Percentiles rank a stretch among this genome's conserved stretches.
phyloP scores from a whole-genome alignment of 2,329 filamentous ascomycete species.

The Magnaporthiopsis rhizophila region DNA sequence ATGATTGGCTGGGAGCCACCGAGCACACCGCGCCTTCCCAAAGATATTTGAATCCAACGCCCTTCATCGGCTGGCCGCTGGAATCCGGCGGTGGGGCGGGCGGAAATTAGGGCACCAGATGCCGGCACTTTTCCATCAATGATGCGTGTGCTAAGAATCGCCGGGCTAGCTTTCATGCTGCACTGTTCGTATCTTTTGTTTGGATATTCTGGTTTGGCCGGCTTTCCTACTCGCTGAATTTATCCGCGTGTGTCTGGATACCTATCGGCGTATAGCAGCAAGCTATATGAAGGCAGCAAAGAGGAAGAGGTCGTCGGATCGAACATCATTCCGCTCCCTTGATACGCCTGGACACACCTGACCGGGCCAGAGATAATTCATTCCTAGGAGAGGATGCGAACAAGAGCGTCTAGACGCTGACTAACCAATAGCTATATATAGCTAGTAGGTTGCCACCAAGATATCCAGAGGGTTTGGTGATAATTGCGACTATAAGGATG shows the following conservation, averaged over 20 bases:
- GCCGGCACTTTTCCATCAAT: background rate
- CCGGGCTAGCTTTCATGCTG: no score
- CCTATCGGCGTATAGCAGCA: no score
- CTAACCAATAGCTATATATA: no score
- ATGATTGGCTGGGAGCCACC: background rate
- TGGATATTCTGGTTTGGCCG: background rate
- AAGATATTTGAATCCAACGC: background rate
- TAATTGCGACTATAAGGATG: no score
- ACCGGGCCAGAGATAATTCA: background rate
- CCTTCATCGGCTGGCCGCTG: background rate
- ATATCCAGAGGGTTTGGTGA: no score
- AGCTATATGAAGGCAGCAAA: background rate
- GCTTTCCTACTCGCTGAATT: background rate
- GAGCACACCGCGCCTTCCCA: background rate
- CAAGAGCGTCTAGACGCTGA: background rate
- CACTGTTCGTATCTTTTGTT: background rate
- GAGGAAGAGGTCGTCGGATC: background rate
- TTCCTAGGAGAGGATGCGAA: background rate
- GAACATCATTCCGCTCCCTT: no score
- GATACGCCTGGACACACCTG: background rate
- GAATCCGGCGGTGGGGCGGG: background rate
- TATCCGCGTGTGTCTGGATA: no score
- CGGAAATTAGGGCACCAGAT: background rate
- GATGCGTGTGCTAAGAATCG: background rate
- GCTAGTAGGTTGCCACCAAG: no score